A percentile compares a stretch with the other conserved stretches of the same genome.
These are phyloP conservation scores for Lepidopterella palustris DNA, from an alignment of 495 filamentous ascomycete species.

Conservation along the genomic window DNA sequence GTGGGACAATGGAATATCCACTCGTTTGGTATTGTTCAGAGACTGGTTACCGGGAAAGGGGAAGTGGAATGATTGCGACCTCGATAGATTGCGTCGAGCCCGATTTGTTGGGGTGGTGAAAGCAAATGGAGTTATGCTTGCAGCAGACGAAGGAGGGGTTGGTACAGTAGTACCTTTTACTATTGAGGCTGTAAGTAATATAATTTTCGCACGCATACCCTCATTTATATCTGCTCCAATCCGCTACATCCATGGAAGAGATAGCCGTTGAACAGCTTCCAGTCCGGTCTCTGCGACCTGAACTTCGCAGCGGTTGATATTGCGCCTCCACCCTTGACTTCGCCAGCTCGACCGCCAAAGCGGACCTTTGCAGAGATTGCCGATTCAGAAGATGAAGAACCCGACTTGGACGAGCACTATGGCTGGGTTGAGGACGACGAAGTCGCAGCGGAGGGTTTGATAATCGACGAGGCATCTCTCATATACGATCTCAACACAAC, in stretches of 20 bases:
- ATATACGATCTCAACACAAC: constrained; percentile 1
- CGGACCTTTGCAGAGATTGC: constrained; percentile 26
- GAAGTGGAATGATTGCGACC: constrained; percentile 18
- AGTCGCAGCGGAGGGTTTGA: constrained; percentile 26
- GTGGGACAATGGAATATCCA: constrained; percentile 66
- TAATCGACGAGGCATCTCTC: constrained; percentile 11
- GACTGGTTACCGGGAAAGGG: constrained; percentile 46
- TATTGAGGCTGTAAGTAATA: constrained; percentile 25
- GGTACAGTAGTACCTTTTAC: constrained; percentile 30
- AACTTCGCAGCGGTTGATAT: constrained; percentile 24
- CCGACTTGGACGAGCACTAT: constrained; percentile 26
- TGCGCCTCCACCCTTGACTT: constrained; percentile 7
- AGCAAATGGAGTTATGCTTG: constrained; percentile 27
- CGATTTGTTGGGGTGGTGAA: constrained; percentile 34
- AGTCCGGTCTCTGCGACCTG: constrained; percentile 27
- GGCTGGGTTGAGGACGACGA: constrained; percentile 29
- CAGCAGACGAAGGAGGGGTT: constrained; percentile 26
- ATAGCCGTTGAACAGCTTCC: constrained; percentile 18
- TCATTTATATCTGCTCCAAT: neutral
- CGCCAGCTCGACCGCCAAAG: constrained; percentile 15
- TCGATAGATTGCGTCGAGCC: constrained; percentile 27
- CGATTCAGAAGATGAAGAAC: constrained; percentile 22
- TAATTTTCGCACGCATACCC: neutral
- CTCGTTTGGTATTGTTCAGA: constrained; percentile 62
- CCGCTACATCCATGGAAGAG: neutral